Evolutionary conservation across 2,329 filamentous ascomycete genomes (phyloP).

Genomic region (Exophiala lecanii-corni): DNA sequence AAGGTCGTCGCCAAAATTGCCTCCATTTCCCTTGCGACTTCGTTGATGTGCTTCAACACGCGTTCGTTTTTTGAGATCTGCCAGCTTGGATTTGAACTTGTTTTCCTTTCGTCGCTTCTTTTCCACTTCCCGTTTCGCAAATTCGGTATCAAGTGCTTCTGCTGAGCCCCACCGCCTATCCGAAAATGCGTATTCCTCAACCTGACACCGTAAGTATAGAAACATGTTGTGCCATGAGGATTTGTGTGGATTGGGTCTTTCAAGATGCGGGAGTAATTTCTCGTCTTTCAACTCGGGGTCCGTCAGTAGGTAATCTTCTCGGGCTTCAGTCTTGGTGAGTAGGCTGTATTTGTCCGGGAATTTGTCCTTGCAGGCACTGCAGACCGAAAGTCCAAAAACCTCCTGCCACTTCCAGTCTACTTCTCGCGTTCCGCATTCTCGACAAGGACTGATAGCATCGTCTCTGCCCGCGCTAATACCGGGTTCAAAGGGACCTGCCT

Average conservation of each 20-base stretch:
- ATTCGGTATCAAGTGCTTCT: conserved; percentile 83
- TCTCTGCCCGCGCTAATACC: conserved; percentile 69
- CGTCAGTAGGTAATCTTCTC: conserved; percentile 90
- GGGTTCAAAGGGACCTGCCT: conserved; percentile 81
- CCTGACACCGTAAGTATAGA: conserved; percentile 87
- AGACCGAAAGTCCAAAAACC: conserved; percentile 70
- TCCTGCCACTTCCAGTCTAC: conserved; percentile 96
- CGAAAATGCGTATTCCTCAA: conserved; percentile 86
- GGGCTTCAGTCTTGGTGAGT: conserved; percentile 93
- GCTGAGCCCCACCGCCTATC: conserved; percentile 82
- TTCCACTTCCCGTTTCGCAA: conserved; percentile 69
- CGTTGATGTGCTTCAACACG: conserved; percentile 83
- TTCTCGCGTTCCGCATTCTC: conserved; percentile 77
- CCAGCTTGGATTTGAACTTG: conserved; percentile 84
- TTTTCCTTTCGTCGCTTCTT: conserved; percentile 83
- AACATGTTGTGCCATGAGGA: conserved; percentile 98
- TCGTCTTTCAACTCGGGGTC: conserved; percentile 89
- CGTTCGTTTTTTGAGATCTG: conserved; percentile 89
- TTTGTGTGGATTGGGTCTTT: conserved; percentile 90
- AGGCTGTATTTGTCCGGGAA: conserved; percentile 88
- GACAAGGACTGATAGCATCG: conserved; percentile 66
- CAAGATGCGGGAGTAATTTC: conserved; percentile 79
- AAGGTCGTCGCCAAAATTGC: conserved; percentile 71
- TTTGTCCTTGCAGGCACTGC: conserved; percentile 81
- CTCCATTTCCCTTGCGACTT: conserved; percentile 51